Evolutionary conservation across 1,284 basidiomycete genomes (phyloP), one percentile per base, ranked within the genome.

Genomic region (Ganoderma multipileum): DNA sequence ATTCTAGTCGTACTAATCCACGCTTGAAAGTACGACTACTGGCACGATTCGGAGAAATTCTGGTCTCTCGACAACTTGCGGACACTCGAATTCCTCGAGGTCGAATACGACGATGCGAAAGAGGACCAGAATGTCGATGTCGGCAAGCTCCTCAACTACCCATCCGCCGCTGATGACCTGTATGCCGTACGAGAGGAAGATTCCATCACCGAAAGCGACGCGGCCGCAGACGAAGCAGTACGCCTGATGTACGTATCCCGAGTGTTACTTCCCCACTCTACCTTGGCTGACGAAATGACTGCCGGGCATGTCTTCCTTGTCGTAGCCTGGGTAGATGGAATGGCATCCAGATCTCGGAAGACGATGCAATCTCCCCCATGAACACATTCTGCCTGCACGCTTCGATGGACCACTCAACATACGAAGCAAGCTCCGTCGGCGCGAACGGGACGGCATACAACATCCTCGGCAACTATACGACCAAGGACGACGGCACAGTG

Each of bases 301-400:
- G 7, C 16, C 30, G n/a, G n/a, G n/a, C 28, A 1, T 33, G 3
- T 33, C 33, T n/a, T 18, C 6, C 28, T 23, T 4, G 28, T 2
- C 2, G 11, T 28, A 70, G 69, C 11, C 69, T 70, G 11, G 69
- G 69, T 1, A 18, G 66, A 26, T 70, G 69, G 69, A 44, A 67
- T 33, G 66, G 65, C 1, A 36, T 60, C 54, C 33, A 60, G 7
- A 39, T 47, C n/a, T 50, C n/a, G 14, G 57, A 67, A 14, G 33
- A 52, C 5, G 65, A 58, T 42, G 33, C 50, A 1, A 26, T 52
- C 38, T 36, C 14, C 6, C 28, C 69, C 4, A 70, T 70, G 41
- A 28, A 42, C 1, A 58, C 55, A 4, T 65, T 70, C 61, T 66
- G 50, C 38, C 58, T 70, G 55, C 63, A 65, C 44, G 69, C 64